Conservation (phyloP, 495 filamentous ascomycete genomes). For the Staphylotrichum tortipilum region DNA sequence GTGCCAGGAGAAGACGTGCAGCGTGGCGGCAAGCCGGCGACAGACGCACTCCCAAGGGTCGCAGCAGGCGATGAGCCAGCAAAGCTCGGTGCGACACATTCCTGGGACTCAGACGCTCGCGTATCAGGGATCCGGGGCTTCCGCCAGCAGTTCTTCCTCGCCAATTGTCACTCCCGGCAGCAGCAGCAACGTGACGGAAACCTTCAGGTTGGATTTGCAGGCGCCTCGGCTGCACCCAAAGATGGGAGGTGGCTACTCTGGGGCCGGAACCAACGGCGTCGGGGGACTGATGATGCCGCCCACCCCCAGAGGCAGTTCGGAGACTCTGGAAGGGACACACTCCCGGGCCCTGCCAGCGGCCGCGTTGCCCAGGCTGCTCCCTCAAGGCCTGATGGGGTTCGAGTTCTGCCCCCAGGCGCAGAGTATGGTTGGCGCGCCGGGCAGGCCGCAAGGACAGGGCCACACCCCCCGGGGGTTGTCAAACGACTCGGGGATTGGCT, state of each 20-base stretch:
- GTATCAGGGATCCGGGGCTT: not conserved
- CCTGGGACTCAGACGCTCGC: not conserved
- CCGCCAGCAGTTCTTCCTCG: not conserved
- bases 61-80: not conserved
- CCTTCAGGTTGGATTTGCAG: not conserved
- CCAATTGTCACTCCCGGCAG: not conserved
- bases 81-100: not conserved
- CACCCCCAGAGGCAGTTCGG: no score
- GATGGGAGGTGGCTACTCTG: not conserved
- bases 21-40: not conserved
- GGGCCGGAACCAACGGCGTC: not conserved
- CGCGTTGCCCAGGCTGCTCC: no score
- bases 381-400: no score
- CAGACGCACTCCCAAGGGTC: not conserved
- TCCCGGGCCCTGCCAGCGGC: no score
- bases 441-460: not conserved
- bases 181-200: not conserved
- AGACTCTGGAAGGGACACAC: no score
- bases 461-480: constrained; percentile 1
- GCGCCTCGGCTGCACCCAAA: not conserved
- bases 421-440: not conserved
- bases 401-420: not conserved
- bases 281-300: not conserved
- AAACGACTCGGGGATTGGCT: not conserved
- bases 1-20: not conserved